Evolutionary conservation across 2,329 filamentous ascomycete species (phyloP).

Genomic region (Amesomyces nigricolor): DNA sequence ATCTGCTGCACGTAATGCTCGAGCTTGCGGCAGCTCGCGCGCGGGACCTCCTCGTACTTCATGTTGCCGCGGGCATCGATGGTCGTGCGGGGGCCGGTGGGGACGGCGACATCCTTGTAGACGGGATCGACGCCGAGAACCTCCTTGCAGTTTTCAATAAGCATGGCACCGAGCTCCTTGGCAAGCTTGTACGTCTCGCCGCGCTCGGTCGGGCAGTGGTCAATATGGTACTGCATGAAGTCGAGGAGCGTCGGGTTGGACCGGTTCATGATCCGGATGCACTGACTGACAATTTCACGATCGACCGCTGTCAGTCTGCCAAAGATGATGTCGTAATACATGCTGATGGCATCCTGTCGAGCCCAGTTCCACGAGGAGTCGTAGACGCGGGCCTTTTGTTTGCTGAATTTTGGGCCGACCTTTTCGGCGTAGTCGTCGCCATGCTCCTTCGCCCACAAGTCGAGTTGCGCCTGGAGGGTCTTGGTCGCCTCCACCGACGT

Average conservation of each 20-base stretch:
- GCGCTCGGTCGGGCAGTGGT: conserved; percentile 93
- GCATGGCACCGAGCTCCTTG: conserved; percentile 84
- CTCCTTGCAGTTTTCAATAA: conserved; percentile 97
- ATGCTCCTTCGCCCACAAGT: conserved; percentile 92
- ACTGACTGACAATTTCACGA: conserved; percentile 96
- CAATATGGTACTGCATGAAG: conserved; percentile 99
- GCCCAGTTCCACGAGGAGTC: conserved; percentile 99
- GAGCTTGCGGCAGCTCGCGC: conserved; percentile 86
- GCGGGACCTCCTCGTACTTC: conserved; percentile 81
- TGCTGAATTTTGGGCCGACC: conserved; percentile 89
- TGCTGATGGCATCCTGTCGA: conserved; percentile 90
- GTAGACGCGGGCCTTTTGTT: conserved; percentile 91
- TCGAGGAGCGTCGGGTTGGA: conserved; percentile 93
- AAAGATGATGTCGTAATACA: conserved; percentile 99
- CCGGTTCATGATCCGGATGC: conserved; percentile 98
- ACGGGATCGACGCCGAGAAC: conserved; percentile 77
- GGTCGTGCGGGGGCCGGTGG: conserved; percentile 87
- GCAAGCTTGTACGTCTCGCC: conserved; percentile 98
- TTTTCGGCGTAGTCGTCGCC: conserved; percentile 93
- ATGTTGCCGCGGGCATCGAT: conserved; percentile 89
- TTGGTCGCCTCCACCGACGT: conserved; percentile 79
- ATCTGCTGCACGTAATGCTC: conserved; percentile 98
- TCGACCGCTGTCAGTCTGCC: conserved; percentile 88
- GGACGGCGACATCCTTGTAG: conserved; percentile 92
- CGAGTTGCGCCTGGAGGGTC: conserved; percentile 84